Evolutionary conservation across 495 filamentous ascomycete genomes (phyloP), one percentile per base, ranked within the genome.

Genomic region (Talaromyces stipitatus): DNA sequence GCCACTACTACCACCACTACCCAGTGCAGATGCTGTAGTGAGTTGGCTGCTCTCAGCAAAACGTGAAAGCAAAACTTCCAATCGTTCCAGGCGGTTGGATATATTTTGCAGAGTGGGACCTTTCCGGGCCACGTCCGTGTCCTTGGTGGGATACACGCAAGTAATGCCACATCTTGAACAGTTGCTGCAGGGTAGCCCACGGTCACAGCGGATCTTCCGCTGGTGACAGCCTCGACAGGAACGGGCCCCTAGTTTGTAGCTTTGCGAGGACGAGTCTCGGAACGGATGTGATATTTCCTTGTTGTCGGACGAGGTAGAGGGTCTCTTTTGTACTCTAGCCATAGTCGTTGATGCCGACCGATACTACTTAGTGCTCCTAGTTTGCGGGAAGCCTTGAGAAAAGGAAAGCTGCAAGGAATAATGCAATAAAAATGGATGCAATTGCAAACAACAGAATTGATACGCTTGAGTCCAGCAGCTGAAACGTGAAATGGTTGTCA

Each of bases 181-280:
- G 69, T 83, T 83, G 55, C 78, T 76, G 58, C 83, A 85, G 28
- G 82, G 83, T 61, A 83, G 78, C 60, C 72, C 75, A 65, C 78
- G 78, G 65, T 85, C 82, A 66, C 83, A 86, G 27, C 78, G 78
- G 43, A 85, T 82, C 68, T 86, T 86, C 30, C 83, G 77, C 64
- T 80, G 81, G 58, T 84, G 81, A 60, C 83, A 85, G n/a, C 36
- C 54, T 32, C 50, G 33, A 38, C 61, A 62, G 22, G 61, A 62
- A 22, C 61, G 61, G 7, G 57, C 61, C 11, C 16, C 46, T 38
- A 22, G 12, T 23, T 50, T 55, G n/a, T 50, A 23, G 26, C 4
- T 32, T 54, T 24, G 51, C 20, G 30, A 9, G 18, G 20, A 32
- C n/a, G n/a, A n/a, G n/a, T n/a, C n/a, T n/a, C n/a, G n/a, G n/a